Evolutionary conservation across 2,329 filamentous ascomycete genomes (phyloP), one percentile per base, ranked within the genome.

Genomic region (Massarina eburnea): DNA sequence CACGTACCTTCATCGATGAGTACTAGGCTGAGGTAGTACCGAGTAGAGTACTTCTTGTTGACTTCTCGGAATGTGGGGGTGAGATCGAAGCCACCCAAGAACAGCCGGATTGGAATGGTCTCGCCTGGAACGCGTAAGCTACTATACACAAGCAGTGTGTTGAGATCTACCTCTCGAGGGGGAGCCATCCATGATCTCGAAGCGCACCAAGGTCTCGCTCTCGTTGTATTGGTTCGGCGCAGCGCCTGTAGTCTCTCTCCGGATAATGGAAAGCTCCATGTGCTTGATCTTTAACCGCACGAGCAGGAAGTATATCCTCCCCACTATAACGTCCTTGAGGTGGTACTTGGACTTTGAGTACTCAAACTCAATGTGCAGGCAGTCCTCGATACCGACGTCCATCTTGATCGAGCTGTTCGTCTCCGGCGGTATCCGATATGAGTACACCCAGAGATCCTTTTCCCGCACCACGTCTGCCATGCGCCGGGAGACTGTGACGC

Each of bases 101-200:
- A 99, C 44, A 99, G 80, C 60, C 94, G 83, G 66, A 99, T 99
- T 18, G 94, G 94, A 51, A 99, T 99, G 2, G 94, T 97, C 73
- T 89, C 86, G 64, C 86, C 83, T 84, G 54, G 44, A 37, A 38
- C 7, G 6, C 12, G 55, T 71, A 34, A 71, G 64, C 33, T 22
- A 14, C 18, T 4, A 35, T 14, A 4, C 18, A 6, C 19, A 37
- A 17, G 17, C 4, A 12, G 27, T 10, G 3, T 8, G 15, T 18
- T 33, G 26, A n/a, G 33, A 8, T 76, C 80, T 84, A 81, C 89
- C 91, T 77, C 94, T 82, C 42, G 91, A 96, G 26, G 94, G 94
- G n/a, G 92, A 97, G 49, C 94, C 94, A 70, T 99, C 94, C 94
- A 99, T 99, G 67, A 99, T 99, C 86, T 99, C 94, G 62, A 99